Conservation (phyloP, 805 yeast species). For the Candida golubevii region DNA sequence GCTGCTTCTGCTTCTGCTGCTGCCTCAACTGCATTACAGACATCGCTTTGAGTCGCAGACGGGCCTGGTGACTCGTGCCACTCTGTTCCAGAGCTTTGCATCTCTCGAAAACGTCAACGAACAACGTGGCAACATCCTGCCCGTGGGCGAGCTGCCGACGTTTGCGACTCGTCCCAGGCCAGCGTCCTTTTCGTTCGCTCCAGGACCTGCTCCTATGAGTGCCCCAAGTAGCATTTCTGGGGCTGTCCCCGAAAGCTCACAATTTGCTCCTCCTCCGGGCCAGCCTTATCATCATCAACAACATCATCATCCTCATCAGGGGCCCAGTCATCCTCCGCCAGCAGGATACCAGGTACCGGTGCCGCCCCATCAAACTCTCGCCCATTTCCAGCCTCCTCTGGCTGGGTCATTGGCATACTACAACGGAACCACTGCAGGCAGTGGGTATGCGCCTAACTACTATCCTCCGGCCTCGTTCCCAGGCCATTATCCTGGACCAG, state of each 20-base stretch:
- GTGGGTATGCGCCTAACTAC: constrained; percentile 2
- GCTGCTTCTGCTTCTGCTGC: neutral
- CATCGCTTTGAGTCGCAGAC: constrained; percentile 2
- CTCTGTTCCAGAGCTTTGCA: constrained; percentile 7
- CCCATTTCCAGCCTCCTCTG: constrained; percentile 1
- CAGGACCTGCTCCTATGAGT: constrained; percentile 2
- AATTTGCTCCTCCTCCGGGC: neutral
- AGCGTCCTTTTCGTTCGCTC: constrained; percentile 9
- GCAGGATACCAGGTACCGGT: neutral
- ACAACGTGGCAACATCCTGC: neutral
- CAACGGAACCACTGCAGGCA: constrained; percentile 10
- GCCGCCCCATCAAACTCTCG: neutral
- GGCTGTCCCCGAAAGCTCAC: neutral
- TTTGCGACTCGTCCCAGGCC: constrained; percentile 11
- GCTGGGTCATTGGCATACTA: constrained; percentile 1
- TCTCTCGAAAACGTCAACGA: neutral
- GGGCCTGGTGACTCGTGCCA: constrained; percentile 4
- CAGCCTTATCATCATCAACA: neutral
- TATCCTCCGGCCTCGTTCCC: neutral
- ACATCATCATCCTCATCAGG: too few species aligned
- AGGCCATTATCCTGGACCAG: neutral
- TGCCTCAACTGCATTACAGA: constrained; percentile 8
- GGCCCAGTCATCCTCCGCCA: neutral
- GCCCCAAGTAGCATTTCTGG: neutral
- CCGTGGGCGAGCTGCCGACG: constrained; percentile 8